Base-by-base conservation (phyloP, 257 asterid species). In the Solanum etuberosum region DNA sequence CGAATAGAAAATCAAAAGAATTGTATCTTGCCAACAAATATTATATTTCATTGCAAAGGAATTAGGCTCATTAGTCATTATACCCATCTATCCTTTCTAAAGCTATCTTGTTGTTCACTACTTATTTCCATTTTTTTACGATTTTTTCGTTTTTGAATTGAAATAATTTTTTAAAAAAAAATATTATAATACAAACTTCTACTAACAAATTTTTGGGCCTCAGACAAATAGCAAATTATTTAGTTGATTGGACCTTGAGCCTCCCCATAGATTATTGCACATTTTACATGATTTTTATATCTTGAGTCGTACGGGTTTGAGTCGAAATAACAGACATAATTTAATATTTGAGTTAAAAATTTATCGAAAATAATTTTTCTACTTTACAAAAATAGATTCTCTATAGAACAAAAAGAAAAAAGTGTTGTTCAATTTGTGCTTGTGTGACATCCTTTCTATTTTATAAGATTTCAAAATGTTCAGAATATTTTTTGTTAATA, bases 261-360 rank as follows among this genome's bases (percentile, higher is more conserved):
- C 32, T 38, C 7, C 29, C 71, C 71, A 63, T 63, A 63, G 71
- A 7, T n/a, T n/a, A 65, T 65, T 11, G 72, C 34, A 59, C 27
- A 59, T 59, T 59, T 59, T 59, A 7, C 68, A 59, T 21, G 9
- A 23, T 21, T 8, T 21, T 57, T 3, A 7, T 59, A 35, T 5
- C 38, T 35, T 35, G 38, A 35, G 38, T 6, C 38, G 32, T 31
- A 2, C 32, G 32, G 3, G 6, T 43, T 48, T 16, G 2, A 51
- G 0, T 51, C 8, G 9, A 5, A 0, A 16, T 3, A 7, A 54
- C 0, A 54, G 0, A 54, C 25, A 1, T 6, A 18, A 54, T 18
- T 0, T 7, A 54, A 54, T 54, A 51, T 16, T 16, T 51, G 1
- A 51, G 0, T 51, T 1, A 0, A 54, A 20, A 57, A 57, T 57